These are phyloP conservation scores for Blastocystis sp. DNA, from an alignment of 352 stramenopile species.

Conservation along the genomic window DNA sequence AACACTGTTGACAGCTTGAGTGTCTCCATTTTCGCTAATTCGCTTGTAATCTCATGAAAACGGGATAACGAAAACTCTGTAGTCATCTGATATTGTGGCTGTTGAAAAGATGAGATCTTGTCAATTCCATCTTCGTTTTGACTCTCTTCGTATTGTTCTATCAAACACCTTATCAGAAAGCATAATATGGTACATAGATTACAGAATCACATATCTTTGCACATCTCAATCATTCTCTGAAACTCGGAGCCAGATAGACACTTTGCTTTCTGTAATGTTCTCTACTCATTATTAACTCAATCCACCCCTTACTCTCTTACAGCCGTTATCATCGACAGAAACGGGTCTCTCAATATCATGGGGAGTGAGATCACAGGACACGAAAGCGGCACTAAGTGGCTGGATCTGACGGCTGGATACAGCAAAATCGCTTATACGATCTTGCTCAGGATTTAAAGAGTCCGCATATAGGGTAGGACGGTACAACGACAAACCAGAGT, in stretches of 20 bases:
- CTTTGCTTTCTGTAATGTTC: constrained; percentile 45
- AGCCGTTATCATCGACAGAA: not conserved
- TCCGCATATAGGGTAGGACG: not conserved
- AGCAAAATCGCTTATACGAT: not conserved
- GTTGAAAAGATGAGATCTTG: not conserved
- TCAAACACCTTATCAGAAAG: not conserved
- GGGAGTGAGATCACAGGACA: not conserved
- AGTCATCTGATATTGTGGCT: not conserved
- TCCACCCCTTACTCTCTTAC: constrained; percentile 29
- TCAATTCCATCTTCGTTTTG: constrained; percentile 32
- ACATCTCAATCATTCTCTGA: constrained; percentile 58
- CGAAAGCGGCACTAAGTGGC: not conserved
- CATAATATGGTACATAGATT: constrained; percentile 62
- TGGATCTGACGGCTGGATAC: not conserved
- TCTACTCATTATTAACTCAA: not conserved
- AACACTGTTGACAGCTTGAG: constrained; percentile 10
- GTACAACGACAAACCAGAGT: constrained; percentile 38
- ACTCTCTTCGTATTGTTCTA: constrained; percentile 7
- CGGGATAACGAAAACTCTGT: constrained; percentile 37
- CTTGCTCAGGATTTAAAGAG: not conserved
- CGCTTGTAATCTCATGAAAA: not conserved
- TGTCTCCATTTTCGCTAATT: not conserved
- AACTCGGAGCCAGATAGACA: constrained; percentile 6
- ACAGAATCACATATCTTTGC: constrained; percentile 58
- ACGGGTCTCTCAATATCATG: not conserved